Evolutionary conservation across 2,329 filamentous ascomycete genomes (phyloP).

Genomic region (Xylaria digitata): DNA sequence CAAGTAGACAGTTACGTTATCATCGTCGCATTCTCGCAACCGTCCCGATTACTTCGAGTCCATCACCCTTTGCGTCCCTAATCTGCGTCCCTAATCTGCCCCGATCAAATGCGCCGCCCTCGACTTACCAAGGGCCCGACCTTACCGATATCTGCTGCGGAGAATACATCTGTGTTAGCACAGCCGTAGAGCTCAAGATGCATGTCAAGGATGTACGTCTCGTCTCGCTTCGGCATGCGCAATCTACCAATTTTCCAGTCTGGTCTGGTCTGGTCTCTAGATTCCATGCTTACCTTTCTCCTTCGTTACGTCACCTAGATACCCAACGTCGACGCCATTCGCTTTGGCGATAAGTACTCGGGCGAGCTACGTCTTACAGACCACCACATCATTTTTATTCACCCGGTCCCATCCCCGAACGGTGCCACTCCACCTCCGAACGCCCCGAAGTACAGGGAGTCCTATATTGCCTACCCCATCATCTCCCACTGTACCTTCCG

Average conservation of each 20-base stretch:
- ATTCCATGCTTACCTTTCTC: conserved; percentile 30
- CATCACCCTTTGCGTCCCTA: conserved; percentile 10
- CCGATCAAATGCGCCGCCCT: conserved; percentile 44
- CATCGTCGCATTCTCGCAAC: conserved; percentile 8
- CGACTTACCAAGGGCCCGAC: conserved; percentile 27
- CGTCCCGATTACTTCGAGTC: conserved; percentile 13
- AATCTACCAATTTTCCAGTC: not conserved
- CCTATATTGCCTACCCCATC: conserved; percentile 96
- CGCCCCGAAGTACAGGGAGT: conserved; percentile 65
- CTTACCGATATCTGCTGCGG: conserved; percentile 9
- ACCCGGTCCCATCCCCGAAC: conserved; percentile 42
- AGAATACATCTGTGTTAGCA: conserved; percentile 8
- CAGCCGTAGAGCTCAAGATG: conserved; percentile 41
- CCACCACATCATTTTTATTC: conserved; percentile 65
- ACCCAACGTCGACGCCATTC: conserved; percentile 71
- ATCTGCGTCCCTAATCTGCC: conserved; percentile 21
- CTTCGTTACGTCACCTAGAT: conserved; percentile 54
- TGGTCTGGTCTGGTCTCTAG: not conserved
- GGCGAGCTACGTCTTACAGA: conserved; percentile 71
- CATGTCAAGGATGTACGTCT: conserved; percentile 48
- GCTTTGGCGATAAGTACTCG: conserved; percentile 66
- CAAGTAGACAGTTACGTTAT: not conserved
- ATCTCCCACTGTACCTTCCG: conserved; percentile 83
- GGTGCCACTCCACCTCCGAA: conserved; percentile 40
- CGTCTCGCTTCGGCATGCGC: conserved; percentile 22